Evolutionary conservation across 78 protist genomes (phyloP).

Genomic region (Dictyostelium citrinum): DNA sequence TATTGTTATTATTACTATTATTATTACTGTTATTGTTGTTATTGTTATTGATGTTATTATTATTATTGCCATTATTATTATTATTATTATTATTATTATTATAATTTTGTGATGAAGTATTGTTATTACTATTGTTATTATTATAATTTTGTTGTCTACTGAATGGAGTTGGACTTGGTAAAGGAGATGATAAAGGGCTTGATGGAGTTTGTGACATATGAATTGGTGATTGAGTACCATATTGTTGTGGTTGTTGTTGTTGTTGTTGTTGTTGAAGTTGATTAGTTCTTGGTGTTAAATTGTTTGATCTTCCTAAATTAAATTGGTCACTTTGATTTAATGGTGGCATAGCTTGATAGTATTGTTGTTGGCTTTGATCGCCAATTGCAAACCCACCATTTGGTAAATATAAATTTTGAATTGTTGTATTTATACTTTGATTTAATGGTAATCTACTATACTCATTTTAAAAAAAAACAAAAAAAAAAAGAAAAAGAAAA

Average conservation of each 20-base stretch:
- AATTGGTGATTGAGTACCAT: slow-evolving; percentile 41
- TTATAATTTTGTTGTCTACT: not conserved
- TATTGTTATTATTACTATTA: not conserved
- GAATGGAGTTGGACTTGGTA: slow-evolving; percentile 50
- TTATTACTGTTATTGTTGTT: not conserved
- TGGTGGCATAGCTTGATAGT: not conserved
- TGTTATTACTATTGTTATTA: not conserved
- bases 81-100: not conserved
- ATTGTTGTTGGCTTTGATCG: slow-evolving; percentile 30
- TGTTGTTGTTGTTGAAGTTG: slow-evolving; percentile 1
- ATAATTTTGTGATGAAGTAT: not conserved
- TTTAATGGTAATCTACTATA: slow-evolving; percentile 12
- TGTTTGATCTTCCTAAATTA: not conserved
- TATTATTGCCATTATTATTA: not conserved
- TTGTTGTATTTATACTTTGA: slow-evolving; percentile 52
- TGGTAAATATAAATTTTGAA: not conserved
- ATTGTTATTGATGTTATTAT: not conserved
- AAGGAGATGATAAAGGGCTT: slow-evolving; percentile 28
- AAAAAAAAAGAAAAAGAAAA: not conserved
- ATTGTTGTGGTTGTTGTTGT: not conserved
- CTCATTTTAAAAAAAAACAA: not conserved
- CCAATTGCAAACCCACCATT: slow-evolving; percentile 23
- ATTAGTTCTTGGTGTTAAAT: not conserved
- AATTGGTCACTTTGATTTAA: not conserved
- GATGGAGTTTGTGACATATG: slow-evolving; percentile 44